Evolutionary conservation across 306 rosid species (phyloP).

Genomic region (Hippophae gyantsensis): DNA sequence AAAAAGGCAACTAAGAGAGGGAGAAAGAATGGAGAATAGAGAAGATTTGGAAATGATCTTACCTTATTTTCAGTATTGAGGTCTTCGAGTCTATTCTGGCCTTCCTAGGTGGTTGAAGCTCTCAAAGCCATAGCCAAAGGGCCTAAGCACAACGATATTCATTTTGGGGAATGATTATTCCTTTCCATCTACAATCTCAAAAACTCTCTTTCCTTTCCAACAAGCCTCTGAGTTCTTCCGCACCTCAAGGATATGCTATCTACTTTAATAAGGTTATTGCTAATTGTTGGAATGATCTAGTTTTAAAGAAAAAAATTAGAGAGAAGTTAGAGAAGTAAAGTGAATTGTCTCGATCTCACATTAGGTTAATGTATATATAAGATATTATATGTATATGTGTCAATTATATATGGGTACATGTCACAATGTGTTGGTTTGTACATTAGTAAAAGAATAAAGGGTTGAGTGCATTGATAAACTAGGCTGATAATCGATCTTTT

Average conservation of each 20-base stretch:
- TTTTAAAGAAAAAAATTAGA: no score
- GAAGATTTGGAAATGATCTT: conserved; percentile 58
- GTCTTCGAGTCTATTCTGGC: conserved; percentile 59
- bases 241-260: conserved; percentile 45
- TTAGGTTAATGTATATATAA: no score
- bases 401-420: no score
- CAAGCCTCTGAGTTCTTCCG: conserved; percentile 33
- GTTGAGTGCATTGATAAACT: no score
- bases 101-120: conserved; percentile 47
- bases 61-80: conserved; percentile 42
- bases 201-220: conserved; percentile 42
- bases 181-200: conserved; percentile 46
- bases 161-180: conserved; percentile 43
- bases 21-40: conserved; percentile 41
- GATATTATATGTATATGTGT: no score
- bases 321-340: no score
- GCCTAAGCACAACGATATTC: conserved; percentile 38
- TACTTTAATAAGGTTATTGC: conserved; percentile 63
- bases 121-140: conserved; percentile 45
- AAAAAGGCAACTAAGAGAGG: no score
- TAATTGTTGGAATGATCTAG: neutral
- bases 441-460: no score
- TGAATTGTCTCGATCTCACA: no score
- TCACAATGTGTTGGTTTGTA: no score
- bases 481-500: no score